Percentiles rank a stretch among this genome's conserved stretches.
Conservation (phyloP, 2,329 filamentous ascomycete genomes). For the Venturia effusa region DNA sequence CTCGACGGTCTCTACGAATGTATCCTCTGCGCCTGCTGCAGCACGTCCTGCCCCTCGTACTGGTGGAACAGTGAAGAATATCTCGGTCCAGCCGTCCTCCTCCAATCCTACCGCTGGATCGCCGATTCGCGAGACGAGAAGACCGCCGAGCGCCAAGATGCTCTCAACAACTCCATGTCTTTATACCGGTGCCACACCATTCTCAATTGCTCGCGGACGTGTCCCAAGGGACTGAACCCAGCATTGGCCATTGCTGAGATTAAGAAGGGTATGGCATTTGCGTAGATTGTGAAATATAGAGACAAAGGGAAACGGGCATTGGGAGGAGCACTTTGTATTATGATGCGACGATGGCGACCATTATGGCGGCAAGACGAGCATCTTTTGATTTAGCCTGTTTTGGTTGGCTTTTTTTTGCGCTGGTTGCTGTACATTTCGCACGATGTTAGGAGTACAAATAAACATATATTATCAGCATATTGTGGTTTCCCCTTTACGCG, state of each 20-base stretch:
- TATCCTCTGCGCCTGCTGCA: conserved; percentile 98
- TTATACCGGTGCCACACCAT: conserved; percentile 99
- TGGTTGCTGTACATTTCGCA: neutral
- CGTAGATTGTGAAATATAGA: neutral
- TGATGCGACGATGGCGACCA: neutral
- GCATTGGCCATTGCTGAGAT: conserved; percentile 93
- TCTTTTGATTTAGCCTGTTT: neutral
- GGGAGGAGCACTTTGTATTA: neutral
- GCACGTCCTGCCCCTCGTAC: conserved; percentile 97
- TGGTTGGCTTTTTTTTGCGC: neutral
- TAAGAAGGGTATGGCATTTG: conserved; percentile 84
- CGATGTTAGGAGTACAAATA: neutral
- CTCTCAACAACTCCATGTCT: conserved; percentile 97
- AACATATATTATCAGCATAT: neutral
- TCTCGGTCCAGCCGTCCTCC: conserved; percentile 87
- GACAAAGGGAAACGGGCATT: neutral
- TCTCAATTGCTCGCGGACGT: conserved; percentile 94
- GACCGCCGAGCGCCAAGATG: conserved; percentile 76
- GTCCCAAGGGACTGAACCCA: conserved; percentile 96
- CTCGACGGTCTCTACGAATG: conserved; percentile 98
- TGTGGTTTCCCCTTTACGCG: too few species aligned
- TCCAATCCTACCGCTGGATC: conserved; percentile 97
- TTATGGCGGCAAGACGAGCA: neutral
- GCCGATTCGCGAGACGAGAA: conserved; percentile 89
- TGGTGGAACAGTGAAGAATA: conserved; percentile 99